Base-by-base conservation (phyloP, 495 filamentous ascomycete species). In the Penicillium robsamsonii region DNA sequence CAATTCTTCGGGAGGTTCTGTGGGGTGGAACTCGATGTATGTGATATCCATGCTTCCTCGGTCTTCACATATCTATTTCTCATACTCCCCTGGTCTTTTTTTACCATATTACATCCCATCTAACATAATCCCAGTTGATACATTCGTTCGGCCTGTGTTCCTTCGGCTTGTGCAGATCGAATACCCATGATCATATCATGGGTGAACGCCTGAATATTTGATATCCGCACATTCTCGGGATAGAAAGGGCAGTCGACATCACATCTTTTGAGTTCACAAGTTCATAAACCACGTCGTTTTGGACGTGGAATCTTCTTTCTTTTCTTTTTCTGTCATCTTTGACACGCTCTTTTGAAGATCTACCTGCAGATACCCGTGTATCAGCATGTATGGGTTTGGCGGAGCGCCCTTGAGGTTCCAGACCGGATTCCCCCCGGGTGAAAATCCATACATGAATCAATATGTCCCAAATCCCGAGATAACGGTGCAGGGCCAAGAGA, bases 341-440 rank as follows among this genome's bases (percentile, higher is more conserved):
- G 22, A 55, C n/a, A 48, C 12, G 5, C 27, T 35, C 18, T 15
- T 54, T 54, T 27, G 13, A 37, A 20, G 42, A 17, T 29, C 35
- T 11, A n/a, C 24, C 15, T 58, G 46, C 46, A 58, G 50, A 20
- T 55, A 55, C 38, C 17, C 52, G 35, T 27, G 53, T 30, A 53
- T 57, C 50, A 60, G 56, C 27, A 63, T 65, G 65, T 49, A 57
- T 38, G 35, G 37, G 65, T 49, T 56, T 38, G 35, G 37, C 17
- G 50, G 62, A 25, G 30, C 55, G 11, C 50, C 61, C 35, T 53
- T 61, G 46, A 40, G 18, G 12, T 54, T 59, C 27, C 63, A 60
- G 30, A 30, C 55, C 15, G 41, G 58, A n/a, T 46, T 55, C 1
- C 31, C 46, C 46, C 41, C 54, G 17, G 51, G n/a, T 41, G 56